Evolutionary conservation across 148 eudicot genomes (phyloP), one percentile per base, ranked within the genome.

Genomic region (Vaccinium darrowii): DNA sequence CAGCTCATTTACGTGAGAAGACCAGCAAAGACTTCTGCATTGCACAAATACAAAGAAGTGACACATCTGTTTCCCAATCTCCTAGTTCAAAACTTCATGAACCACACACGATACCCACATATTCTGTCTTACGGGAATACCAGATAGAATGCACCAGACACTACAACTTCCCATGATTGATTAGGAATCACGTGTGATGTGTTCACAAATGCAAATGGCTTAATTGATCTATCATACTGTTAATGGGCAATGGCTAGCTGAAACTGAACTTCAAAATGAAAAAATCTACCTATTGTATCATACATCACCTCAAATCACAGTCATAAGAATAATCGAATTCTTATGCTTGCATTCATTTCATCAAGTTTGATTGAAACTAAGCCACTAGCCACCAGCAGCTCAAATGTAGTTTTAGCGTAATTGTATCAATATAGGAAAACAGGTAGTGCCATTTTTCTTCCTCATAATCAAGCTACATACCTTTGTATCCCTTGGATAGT

Each of bases 401-500:
- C 30, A 65, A 79, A 6, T 33, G 1, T 21, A 60, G 15, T 36
- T 67, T 9, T 23, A 65, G 30, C 8, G 1, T 23, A 27, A 16
- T 10, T 2, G 21, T 21, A 21, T 76, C 65, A 21, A 53, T 19
- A 36, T 36, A 54, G 67, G 23, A 72, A 76, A 30, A n/a, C 47
- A 36, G 76, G 82, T 23, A 78, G 36, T 1, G 49, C 8, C 5
- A 3, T 25, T 56, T 56, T 82, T 82, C 67, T 43, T 57, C 54
- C 52, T n/a, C 50, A 36, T 0, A 47, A 50, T 33, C 50, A 85
- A 47, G 51, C 39, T 39, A 81, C 88, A 83, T 77, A 97, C 99
- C 99, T 89, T 86, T 86, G 78, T 86, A 92, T 58, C 93, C 98
- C 87, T 90, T 97, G 18, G 89, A 85, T 18, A 80, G 75, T 19